Evolutionary conservation across 2,329 filamentous ascomycete genomes (phyloP).

Genomic region (Colletotrichum theobromicola): DNA sequence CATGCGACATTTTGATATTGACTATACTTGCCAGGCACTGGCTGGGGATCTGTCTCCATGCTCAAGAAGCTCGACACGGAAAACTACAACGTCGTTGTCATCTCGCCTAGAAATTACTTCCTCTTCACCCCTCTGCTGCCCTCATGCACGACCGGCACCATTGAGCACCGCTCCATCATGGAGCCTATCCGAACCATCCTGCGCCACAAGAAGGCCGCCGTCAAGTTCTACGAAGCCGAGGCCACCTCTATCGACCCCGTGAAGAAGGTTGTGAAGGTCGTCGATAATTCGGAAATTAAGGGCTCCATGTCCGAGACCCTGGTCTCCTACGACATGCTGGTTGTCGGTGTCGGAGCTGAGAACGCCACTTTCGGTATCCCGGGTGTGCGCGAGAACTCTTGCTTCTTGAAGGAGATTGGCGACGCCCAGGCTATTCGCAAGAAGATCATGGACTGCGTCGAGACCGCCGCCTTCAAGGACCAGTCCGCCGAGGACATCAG

Average conservation of each 20-base stretch:
- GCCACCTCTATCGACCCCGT: constrained; percentile 94
- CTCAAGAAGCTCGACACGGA: constrained; percentile 98
- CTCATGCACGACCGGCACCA: constrained; percentile 95
- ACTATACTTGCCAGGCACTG: constrained; percentile 70
- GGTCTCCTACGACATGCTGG: constrained; percentile 97
- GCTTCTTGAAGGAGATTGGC: constrained; percentile 97
- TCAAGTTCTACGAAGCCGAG: constrained; percentile 98
- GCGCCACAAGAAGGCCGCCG: constrained; percentile 89
- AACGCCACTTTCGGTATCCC: constrained; percentile 98
- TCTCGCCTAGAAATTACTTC: constrained; percentile 99
- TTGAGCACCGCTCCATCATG: constrained; percentile 99
- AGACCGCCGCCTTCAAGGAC: constrained; percentile 98
- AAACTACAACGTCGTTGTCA: constrained; percentile 98
- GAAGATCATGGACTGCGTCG: constrained; percentile 99
- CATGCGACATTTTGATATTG: constrained; percentile 18
- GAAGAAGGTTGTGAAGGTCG: constrained; percentile 85
- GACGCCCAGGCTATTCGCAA: constrained; percentile 97
- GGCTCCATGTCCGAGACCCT: constrained; percentile 82
- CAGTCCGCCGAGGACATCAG: constrained; percentile 87
- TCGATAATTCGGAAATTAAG: constrained; percentile 92
- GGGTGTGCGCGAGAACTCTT: constrained; percentile 92
- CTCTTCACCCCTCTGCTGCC: constrained; percentile 97
- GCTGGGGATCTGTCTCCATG: constrained; percentile 93
- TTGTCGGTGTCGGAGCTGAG: constrained; percentile 95
- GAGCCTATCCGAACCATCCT: constrained; percentile 96